A percentile compares a stretch with the other conserved stretches of the same genome.
These are phyloP conservation scores for Physcia stellaris DNA, from an alignment of 495 filamentous ascomycete genomes.

Conservation along the genomic window DNA sequence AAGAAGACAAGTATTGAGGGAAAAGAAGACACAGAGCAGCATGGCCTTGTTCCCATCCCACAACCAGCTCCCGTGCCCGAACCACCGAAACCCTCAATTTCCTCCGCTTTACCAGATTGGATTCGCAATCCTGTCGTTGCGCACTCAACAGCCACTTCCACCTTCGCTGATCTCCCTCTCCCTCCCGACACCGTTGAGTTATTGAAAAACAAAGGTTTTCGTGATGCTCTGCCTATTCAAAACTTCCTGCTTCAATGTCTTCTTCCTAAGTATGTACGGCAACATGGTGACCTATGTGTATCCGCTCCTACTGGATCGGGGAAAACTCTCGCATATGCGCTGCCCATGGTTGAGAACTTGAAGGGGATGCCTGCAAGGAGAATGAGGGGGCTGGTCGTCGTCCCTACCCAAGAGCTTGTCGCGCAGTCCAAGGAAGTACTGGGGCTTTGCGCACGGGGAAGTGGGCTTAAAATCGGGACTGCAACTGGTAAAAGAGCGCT, in stretches of 20 bases:
- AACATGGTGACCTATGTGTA: conserved; percentile 66
- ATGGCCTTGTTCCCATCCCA: conserved; percentile 63
- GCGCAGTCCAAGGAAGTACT: conserved; percentile 63
- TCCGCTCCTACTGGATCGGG: conserved; percentile 87
- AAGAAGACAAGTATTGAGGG: conserved; percentile 1
- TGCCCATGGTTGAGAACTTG: conserved; percentile 73
- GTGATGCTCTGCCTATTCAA: conserved; percentile 74
- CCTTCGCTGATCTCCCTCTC: conserved; percentile 50
- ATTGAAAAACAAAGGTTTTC: conserved; percentile 51
- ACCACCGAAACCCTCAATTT: conserved; percentile 30
- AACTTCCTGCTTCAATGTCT: conserved; percentile 67
- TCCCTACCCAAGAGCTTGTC: conserved; percentile 84
- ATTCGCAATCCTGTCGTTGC: conserved; percentile 58
- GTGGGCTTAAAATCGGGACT: conserved; percentile 59
- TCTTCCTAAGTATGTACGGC: conserved; percentile 39
- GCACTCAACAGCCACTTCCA: conserved; percentile 36
- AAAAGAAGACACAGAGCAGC: conserved; percentile 17
- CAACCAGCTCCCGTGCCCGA: conserved; percentile 53
- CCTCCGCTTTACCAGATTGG: conserved; percentile 47
- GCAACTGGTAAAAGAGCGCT: conserved; percentile 69
- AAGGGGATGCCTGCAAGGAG: conserved; percentile 41
- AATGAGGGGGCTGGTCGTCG: conserved; percentile 64
- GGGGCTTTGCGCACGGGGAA: conserved; percentile 50
- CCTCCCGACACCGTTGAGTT: conserved; percentile 40
- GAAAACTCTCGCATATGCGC: conserved; percentile 79